Evolutionary conservation across 163 green algal genomes (phyloP).

Genomic region (Volvox carteri): DNA sequence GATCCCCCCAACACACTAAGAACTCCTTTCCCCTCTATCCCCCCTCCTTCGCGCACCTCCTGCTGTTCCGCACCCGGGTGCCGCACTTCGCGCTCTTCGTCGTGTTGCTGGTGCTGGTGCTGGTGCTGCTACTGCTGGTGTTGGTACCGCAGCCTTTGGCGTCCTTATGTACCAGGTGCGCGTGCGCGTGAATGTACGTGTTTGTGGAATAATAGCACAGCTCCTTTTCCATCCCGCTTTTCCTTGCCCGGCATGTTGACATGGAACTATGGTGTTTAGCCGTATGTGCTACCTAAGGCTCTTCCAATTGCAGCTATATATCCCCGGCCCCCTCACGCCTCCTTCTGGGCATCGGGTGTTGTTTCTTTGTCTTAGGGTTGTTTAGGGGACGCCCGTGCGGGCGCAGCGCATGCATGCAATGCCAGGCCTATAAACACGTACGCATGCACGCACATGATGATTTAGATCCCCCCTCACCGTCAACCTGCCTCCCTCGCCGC

Average conservation of each 20-base stretch:
- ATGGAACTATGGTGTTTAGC: not conserved
- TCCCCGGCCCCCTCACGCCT: not conserved
- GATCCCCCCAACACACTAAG: too few relatives aligned
- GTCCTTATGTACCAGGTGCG: constrained; percentile 39
- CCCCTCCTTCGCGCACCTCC: not conserved
- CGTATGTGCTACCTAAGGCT: not conserved
- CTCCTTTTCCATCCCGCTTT: not conserved
- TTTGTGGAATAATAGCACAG: too few relatives aligned
- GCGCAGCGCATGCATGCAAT: too few relatives aligned
- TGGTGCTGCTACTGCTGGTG: not conserved
- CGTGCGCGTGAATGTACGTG: not conserved
- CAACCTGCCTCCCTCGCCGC: too few relatives aligned
- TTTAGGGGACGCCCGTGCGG: too few relatives aligned
- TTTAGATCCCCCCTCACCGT: too few relatives aligned
- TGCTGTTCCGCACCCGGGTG: not conserved
- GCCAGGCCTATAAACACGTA: too few relatives aligned
- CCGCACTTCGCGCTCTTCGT: too few relatives aligned
- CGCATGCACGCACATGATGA: too few relatives aligned
- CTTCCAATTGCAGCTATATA: not conserved
- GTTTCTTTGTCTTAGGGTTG: too few relatives aligned
- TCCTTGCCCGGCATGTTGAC: not conserved
- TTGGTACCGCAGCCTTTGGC: not conserved
- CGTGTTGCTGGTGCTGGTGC: not conserved
- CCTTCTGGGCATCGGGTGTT: too few relatives aligned
- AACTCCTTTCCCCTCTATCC: too few relatives aligned